A percentile compares a stretch with the other conserved stretches of the same genome.
Evolutionary conservation across 2,329 filamentous ascomycete genomes (phyloP).

Genomic region (Paramyrothecium sp.): DNA sequence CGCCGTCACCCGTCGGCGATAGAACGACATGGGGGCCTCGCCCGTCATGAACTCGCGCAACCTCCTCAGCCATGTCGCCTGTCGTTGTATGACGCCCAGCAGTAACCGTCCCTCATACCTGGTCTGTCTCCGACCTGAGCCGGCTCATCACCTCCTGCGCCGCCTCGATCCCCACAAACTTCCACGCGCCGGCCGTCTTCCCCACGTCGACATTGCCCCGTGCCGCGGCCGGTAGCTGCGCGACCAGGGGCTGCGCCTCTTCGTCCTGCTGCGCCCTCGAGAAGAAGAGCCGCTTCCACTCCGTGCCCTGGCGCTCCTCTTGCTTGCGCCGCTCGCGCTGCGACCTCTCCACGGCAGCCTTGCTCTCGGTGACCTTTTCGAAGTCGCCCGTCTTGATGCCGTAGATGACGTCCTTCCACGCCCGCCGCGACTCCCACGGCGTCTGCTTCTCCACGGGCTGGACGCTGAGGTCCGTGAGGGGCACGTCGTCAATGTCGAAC

Average conservation of each 20-base stretch:
- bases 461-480: slow-evolving; percentile 29
- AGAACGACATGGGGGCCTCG: no score
- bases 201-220: neutral
- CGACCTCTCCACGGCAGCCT: slow-evolving; percentile 77
- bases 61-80: no score
- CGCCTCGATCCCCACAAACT: neutral
- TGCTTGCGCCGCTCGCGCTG: slow-evolving; percentile 72
- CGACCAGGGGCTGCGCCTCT: neutral
- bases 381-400: slow-evolving; percentile 75
- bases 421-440: slow-evolving; percentile 74
- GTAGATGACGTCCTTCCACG: slow-evolving; percentile 75
- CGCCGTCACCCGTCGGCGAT: no score
- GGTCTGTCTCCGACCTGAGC: neutral
- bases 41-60: no score
- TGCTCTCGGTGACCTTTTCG: slow-evolving; percentile 67
- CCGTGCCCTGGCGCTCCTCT: slow-evolving; percentile 50
- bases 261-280: neutral
- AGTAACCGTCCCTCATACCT: no score
- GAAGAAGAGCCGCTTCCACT: slow-evolving; percentile 17
- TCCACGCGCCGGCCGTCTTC: slow-evolving; percentile 1
- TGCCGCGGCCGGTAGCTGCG: neutral
- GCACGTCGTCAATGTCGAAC: slow-evolving; percentile 34
- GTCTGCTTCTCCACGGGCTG: slow-evolving; percentile 64
- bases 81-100: no score
- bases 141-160: neutral